These are phyloP conservation scores for Suillus hirtellus DNA, from an alignment of 768 basidiomycete genomes.

Conservation along the genomic window DNA sequence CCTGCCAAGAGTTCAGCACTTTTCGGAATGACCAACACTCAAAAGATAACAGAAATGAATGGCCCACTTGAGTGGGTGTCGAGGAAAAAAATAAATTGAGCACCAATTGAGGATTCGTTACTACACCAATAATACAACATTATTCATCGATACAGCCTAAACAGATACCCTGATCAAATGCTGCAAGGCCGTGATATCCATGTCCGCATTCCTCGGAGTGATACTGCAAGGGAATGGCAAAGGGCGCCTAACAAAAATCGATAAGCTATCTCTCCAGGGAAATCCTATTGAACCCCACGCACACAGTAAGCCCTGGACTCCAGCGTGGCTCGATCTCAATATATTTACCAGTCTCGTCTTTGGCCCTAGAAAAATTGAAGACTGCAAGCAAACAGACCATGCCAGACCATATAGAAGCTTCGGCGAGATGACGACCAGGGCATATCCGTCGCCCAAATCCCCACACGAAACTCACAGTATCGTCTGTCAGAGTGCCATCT, in stretches of 20 bases:
- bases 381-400: constrained; percentile 9
- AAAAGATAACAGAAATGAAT: too few relatives aligned
- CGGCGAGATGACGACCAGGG: constrained; percentile 7
- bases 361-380: constrained; percentile 8
- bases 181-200: constrained; percentile 9
- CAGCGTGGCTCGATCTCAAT: constrained; percentile 10
- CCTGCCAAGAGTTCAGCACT: too few relatives aligned
- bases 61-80: too few relatives aligned
- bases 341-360: constrained; percentile 12
- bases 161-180: not conserved
- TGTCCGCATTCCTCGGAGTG: constrained; percentile 6
- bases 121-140: not conserved
- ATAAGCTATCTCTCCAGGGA: not conserved
- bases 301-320: constrained; percentile 7
- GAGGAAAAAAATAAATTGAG: too few relatives aligned
- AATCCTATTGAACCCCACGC: not conserved
- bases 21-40: too few relatives aligned
- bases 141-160: not conserved
- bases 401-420: constrained; percentile 11
- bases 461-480: constrained; percentile 5
- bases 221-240: constrained; percentile 7
- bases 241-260: constrained; percentile 7
- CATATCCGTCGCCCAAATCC: constrained; percentile 14
- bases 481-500: constrained; percentile 11
- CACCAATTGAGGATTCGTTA: not conserved